Conservation (phyloP, 768 basidiomycete species). For the Hebeloma cylindrosporum region DNA sequence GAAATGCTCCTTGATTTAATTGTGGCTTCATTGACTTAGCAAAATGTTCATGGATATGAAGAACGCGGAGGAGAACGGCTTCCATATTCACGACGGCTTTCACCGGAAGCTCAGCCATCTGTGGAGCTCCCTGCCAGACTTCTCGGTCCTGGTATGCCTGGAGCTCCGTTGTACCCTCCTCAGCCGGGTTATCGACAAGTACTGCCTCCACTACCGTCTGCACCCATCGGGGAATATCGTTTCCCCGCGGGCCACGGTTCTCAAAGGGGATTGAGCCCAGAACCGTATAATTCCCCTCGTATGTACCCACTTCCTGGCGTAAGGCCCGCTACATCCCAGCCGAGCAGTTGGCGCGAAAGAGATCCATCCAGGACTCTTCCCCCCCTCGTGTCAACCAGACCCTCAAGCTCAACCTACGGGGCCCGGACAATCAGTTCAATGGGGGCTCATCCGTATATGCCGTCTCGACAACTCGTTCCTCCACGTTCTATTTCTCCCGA, state of each 20-base stretch:
- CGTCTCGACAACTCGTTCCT: slow-evolving; percentile 16
- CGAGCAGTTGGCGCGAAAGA: slow-evolving; percentile 22
- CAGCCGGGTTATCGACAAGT: slow-evolving; percentile 19
- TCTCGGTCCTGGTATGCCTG: slow-evolving; percentile 59
- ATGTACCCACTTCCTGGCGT: slow-evolving; percentile 20
- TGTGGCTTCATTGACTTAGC: slow-evolving; percentile 8
- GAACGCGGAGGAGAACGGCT: slow-evolving; percentile 15
- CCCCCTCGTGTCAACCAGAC: slow-evolving; percentile 27
- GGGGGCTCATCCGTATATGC: slow-evolving; percentile 16
- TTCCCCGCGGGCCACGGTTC: slow-evolving; percentile 19
- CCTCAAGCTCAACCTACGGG: slow-evolving; percentile 20
- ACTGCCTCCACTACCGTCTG: slow-evolving; percentile 18
- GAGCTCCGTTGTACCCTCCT: slow-evolving; percentile 25
- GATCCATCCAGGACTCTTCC: slow-evolving; percentile 34
- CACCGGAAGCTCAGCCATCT: slow-evolving; percentile 30
- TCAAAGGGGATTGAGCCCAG: slow-evolving; percentile 17
- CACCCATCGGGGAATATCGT: slow-evolving; percentile 21
- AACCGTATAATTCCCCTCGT: slow-evolving; percentile 23
- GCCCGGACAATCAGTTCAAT: slow-evolving; percentile 13
- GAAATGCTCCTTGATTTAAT: slow-evolving; percentile 14
- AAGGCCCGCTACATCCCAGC: slow-evolving; percentile 29
- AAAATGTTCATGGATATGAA: slow-evolving; percentile 20
- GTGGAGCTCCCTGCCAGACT: slow-evolving; percentile 40
- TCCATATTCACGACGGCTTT: slow-evolving; percentile 14
- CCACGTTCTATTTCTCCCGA: slow-evolving; percentile 37